A percentile compares a stretch with the other conserved stretches of the same genome.
Evolutionary conservation across 352 stramenopile species (phyloP).

Genomic region (Phytophthora brassicae): DNA sequence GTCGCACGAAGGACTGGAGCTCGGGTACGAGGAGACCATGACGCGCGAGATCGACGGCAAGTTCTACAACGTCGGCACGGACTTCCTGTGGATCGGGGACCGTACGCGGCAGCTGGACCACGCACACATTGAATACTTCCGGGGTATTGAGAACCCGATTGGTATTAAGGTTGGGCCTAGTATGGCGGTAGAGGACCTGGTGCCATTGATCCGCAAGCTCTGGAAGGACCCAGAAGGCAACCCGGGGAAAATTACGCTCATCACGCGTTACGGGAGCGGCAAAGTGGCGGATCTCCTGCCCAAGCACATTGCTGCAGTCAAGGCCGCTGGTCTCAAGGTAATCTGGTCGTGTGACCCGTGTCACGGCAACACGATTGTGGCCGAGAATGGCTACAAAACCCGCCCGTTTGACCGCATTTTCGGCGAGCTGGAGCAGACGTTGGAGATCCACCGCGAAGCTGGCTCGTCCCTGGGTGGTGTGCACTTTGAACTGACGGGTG

Average conservation of each 20-base stretch:
- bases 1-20: conserved; percentile 97
- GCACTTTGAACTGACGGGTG: conserved; percentile 97
- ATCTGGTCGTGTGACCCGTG: conserved; percentile 96
- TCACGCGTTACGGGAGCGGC: conserved; percentile 97
- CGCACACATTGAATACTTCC: conserved; percentile 98
- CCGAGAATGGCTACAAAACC: conserved; percentile 96
- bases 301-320: conserved; percentile 94
- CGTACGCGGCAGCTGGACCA: conserved; percentile 97
- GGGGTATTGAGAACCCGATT: conserved; percentile 98
- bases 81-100: conserved; percentile 99
- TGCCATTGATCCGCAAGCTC: conserved; percentile 94
- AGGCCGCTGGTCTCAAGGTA: conserved; percentile 93
- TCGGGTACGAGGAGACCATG: conserved; percentile 98
- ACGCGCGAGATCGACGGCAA: conserved; percentile 93
- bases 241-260: conserved; percentile 96
- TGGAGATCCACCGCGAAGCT: conserved; percentile 97
- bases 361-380: conserved; percentile 99
- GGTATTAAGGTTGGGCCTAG: conserved; percentile 98
- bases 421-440: conserved; percentile 95
- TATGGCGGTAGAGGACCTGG: conserved; percentile 93
- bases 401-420: conserved; percentile 96
- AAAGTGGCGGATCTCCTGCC: conserved; percentile 94
- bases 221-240: conserved; percentile 92
- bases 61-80: conserved; percentile 97
- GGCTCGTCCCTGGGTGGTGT: conserved; percentile 93